These are phyloP conservation scores for Botrytis aclada DNA, from an alignment of 2,329 filamentous ascomycete species.

Conservation along the genomic window DNA sequence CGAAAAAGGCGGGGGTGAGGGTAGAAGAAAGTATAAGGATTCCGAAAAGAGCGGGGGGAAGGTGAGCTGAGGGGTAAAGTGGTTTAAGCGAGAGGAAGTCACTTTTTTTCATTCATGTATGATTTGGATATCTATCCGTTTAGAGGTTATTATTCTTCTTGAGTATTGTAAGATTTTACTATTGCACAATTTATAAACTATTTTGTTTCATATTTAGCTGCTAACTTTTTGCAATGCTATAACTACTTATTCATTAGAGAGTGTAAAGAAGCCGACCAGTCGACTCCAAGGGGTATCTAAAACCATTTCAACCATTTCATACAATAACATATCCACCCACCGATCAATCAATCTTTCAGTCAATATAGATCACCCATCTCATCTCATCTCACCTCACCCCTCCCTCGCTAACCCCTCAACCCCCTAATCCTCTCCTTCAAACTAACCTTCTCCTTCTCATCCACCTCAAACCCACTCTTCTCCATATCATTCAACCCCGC, in stretches of 20 bases:
- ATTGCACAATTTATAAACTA: background rate
- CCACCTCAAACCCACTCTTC: background rate
- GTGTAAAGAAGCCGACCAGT: background rate
- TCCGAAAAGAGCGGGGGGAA: too few species aligned
- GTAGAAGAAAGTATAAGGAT: background rate
- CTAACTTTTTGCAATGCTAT: background rate
- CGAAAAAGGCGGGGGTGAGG: too few species aligned
- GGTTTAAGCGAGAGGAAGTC: background rate
- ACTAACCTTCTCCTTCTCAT: background rate
- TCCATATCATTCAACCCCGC: background rate
- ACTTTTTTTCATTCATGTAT: background rate
- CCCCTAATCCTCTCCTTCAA: constrained; percentile 2
- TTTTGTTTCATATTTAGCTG: background rate
- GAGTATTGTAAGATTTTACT: background rate
- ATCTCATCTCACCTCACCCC: too few species aligned
- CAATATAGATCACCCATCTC: background rate
- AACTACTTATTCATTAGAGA: background rate
- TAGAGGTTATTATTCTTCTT: background rate
- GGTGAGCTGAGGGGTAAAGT: background rate
- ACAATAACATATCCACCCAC: background rate
- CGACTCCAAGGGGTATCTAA: constrained; percentile 6
- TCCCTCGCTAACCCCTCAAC: background rate
- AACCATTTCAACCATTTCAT: background rate
- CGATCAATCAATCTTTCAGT: background rate
- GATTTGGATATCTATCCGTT: background rate